Base-by-base conservation (phyloP, 1,139 yeast species). In the Sugiyamaella neomexicana region DNA sequence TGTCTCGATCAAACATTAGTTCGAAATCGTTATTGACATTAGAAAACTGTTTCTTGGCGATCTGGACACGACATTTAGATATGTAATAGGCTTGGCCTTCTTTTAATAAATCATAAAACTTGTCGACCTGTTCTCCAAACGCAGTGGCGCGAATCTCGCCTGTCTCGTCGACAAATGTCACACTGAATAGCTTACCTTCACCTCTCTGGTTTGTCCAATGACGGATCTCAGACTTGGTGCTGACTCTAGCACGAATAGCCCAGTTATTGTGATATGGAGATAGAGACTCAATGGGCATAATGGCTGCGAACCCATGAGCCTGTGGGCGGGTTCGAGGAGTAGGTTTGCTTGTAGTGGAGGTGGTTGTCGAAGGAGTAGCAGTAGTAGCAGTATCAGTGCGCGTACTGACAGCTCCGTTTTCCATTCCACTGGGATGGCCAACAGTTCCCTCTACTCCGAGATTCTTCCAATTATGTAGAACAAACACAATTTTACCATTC, bases 131-230 rank as follows among this genome's bases (percentile, higher is more conserved):
- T 45, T 89, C 95, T 68, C 88, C 89, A 72, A 95, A 95, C 2
- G 95, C 97, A 7, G 98, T 90, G 13, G 96, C 98, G 65, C 95
- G 81, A 64, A 95, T 95, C 74, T 93, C 99, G 65, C 95, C 97
- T 5, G 97, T 86, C 68, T 95, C 96, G 68, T 95, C 99, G 60
- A 91, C 75, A 61, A 95, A 82, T 63, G 90, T 89, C 41, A 89
- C 89, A 63, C 86, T 86, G 75, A 95, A 89, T 58, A 95, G 78
- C 69, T 89, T 88, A 53, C 99, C 99, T 61, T 86, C 90, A 57
- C 97, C 96, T 65, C 85, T 80, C 55, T 83, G 84, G 65, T 90
- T 90, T 52, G 88, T 81, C 93, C 95, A 95, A 41, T 87, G 86
- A 72, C 90, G 85, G 64, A 93, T 78, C 59, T 90, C 97, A 54